Base-by-base conservation (phyloP, 345 rosid genomes). In the Eucalyptus marginata region DNA sequence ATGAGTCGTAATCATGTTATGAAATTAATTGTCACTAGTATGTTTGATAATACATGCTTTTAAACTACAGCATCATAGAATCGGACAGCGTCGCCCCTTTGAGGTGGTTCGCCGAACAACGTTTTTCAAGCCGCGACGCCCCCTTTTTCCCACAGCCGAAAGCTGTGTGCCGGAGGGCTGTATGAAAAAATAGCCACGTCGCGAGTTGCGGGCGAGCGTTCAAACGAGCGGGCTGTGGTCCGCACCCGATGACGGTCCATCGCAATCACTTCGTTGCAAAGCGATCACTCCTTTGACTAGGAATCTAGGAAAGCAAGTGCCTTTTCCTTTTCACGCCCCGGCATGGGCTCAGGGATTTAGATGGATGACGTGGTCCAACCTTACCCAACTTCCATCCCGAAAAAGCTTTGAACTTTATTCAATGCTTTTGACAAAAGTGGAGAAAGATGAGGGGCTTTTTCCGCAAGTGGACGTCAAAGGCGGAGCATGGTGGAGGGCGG, bases 21-120 rank as follows among this genome's bases (percentile, higher is more conserved):
- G 56, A 51, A 54, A 54, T 54, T 54, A 22, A n/a, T 29, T 14
- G 4, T 29, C 15, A 14, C 10, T 64, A 29, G 4, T 14, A 2
- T 29, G 71, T 62, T 13, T 29, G 71, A n/a, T 64, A 64, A n/a
- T n/a, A 7, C 36, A n/a, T 64, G 9, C 5, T 64, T 64, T 14
- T 64, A n/a, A 64, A n/a, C 36, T 14, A 62, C 31, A 29, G 4
- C 68, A 59, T 59, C 68, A 59, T 59, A 12, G 13, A 59, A 59
- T 29, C 12, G 16, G 33, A 27, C 8, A 8, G 68, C 4, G 1
- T 59, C 8, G 8, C 33, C 20, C 18, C 20, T 64, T 7, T 64
- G 20, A n/a, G 10, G 76, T 0, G 5, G 5, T 64, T n/a, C 1
- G 6, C 36, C 10, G 18, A n/a, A 7, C 40, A 1, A 31, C 5